Conservation (phyloP, 2,329 filamentous ascomycete genomes). For the Knufia petricola region DNA sequence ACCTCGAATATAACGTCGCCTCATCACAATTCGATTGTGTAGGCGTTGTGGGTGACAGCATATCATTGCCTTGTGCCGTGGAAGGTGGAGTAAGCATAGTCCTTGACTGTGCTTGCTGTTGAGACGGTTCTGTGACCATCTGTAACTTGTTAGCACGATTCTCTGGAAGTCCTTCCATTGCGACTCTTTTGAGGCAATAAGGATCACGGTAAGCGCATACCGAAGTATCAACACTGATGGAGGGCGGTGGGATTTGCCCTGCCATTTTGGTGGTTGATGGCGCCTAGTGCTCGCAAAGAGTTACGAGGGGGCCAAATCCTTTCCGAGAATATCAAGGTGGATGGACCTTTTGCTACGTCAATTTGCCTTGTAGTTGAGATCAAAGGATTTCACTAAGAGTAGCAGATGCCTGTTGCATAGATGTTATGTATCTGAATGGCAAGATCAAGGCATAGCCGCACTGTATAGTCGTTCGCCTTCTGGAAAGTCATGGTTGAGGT, state of each 20-base stretch:
- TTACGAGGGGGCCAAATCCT: background rate
- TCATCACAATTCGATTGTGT: constrained; percentile 30
- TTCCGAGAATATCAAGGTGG: background rate
- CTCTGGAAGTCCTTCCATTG: constrained; percentile 12
- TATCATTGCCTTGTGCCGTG: constrained; percentile 17
- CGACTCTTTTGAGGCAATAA: background rate
- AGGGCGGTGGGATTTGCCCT: constrained; percentile 12
- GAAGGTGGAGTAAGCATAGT: constrained; percentile 21
- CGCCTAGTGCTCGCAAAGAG: constrained; percentile 1
- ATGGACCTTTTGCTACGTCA: background rate
- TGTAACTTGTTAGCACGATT: constrained; percentile 11
- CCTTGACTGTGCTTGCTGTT: constrained; percentile 12
- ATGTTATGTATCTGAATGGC: background rate
- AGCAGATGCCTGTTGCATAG: background rate
- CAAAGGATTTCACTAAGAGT: background rate
- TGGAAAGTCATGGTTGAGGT: background rate
- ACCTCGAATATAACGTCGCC: constrained; percentile 35
- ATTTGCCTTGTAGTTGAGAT: background rate
- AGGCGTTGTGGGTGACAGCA: constrained; percentile 26
- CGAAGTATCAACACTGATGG: constrained; percentile 21
- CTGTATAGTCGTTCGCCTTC: background rate
- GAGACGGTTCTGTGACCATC: constrained; percentile 9
- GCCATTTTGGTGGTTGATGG: constrained; percentile 13
- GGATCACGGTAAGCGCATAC: constrained; percentile 12
- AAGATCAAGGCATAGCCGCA: background rate